A percentile compares a stretch with the other conserved stretches of the same genome.
These are phyloP conservation scores for Trypanosoma scelopori DNA, from an alignment of 208 protist species.

Conservation along the genomic window DNA sequence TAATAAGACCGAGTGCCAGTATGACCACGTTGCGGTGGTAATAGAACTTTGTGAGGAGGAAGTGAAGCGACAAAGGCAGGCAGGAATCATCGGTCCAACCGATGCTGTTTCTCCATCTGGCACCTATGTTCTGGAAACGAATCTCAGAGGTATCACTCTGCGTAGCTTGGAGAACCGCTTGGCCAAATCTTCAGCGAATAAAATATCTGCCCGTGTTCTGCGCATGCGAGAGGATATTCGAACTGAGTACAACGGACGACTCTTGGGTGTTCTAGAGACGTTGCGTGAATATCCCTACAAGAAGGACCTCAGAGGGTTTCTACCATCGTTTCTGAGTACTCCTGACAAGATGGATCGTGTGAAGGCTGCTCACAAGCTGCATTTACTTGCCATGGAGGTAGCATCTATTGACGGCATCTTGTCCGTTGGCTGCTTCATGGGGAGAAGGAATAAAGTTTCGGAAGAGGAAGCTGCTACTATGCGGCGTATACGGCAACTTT, in stretches of 20 bases:
- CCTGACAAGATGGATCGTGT: constrained; percentile 90
- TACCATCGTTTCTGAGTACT: constrained; percentile 58
- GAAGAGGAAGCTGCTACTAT: constrained; percentile 14
- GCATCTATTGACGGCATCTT: constrained; percentile 34
- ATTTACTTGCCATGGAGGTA: constrained; percentile 49
- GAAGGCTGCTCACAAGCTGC: constrained; percentile 67
- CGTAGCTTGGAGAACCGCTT: constrained; percentile 67
- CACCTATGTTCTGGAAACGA: constrained; percentile 84
- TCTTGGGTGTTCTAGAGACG: constrained; percentile 39
- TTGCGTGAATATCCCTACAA: constrained; percentile 58
- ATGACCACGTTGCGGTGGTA: constrained; percentile 83
- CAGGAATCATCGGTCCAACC: constrained; percentile 28
- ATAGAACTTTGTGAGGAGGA: constrained; percentile 53
- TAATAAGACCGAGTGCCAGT: constrained; percentile 73
- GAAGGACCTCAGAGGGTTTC: constrained; percentile 33
- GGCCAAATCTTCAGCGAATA: constrained; percentile 48
- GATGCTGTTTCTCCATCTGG: constrained; percentile 50
- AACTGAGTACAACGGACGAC: constrained; percentile 2
- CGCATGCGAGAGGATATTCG: constrained; percentile 16
- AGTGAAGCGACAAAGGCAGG: constrained; percentile 34
- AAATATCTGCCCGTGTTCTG: constrained; percentile 49
- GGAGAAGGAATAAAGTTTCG: neutral
- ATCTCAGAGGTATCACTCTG: constrained; percentile 72
- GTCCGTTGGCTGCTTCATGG: neutral
- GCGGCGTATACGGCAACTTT: constrained; percentile 31